Evolutionary conservation across 495 filamentous ascomycete genomes (phyloP), one percentile per base, ranked within the genome.

Genomic region (Aspergillus sclerotiicarbonarius): DNA sequence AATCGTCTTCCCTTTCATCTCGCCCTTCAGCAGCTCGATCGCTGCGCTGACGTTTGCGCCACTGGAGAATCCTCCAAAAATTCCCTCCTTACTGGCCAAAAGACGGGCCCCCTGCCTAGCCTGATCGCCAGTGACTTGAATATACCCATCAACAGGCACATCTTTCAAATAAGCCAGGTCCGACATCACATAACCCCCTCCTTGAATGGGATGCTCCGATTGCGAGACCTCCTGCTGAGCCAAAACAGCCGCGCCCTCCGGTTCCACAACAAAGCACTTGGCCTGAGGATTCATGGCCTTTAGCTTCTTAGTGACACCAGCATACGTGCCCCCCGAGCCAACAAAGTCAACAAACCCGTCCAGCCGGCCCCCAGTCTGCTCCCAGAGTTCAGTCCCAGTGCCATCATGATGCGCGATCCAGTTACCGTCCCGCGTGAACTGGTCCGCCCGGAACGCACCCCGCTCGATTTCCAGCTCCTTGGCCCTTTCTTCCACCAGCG

Each of bases 321-420:
- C 91, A 56, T 94, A 88, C n/a, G 91, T 96, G 31, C 91, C 91
- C 8, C 91, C 91, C 0, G 91, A 95, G 6, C 91, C 91, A 13
- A 90, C 91, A 46, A 91, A 91, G 0, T 89, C 90, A 37, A 96
- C 82, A 33, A 94, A 68, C 41, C 84, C 86, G 56, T 84, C 90
- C 46, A 96, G 80, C 63, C 85, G 84, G 13, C 88, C 90, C n/a
- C 77, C 77, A 1, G 84, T 89, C 75, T 96, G 91, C 30, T 73
- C 73, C 89, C 91, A 95, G 31, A 96, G 90, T 75, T 96, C 91
- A 75, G 94, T 84, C 6, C 91, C 91, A 0, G 91, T 96, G 41
- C 91, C 90, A 58, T 82, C 80, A 74, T 95, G 91, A 73, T 96
- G 91, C 2, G 91, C 91, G 8, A 86, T 74, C 21, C 91, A 91